Conservation (phyloP, 2,329 filamentous ascomycete genomes). For the Sporothrix globosa region DNA sequence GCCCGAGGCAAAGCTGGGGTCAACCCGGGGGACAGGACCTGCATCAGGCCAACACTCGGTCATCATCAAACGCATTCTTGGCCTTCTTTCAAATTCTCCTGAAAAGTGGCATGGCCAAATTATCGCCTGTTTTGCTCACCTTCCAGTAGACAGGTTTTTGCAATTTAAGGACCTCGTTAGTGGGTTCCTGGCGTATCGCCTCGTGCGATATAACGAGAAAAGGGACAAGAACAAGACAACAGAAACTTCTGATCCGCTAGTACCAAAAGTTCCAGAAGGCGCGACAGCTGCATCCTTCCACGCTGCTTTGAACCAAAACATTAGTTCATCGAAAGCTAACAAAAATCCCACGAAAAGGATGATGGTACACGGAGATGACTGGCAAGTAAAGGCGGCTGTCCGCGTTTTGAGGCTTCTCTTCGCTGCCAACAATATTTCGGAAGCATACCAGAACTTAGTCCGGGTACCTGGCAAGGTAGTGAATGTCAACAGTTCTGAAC, state of each 20-base stretch:
- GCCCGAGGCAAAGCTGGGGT: neutral
- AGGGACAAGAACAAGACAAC: slow-evolving; percentile 59
- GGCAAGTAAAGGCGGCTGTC: slow-evolving; percentile 83
- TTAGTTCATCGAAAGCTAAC: slow-evolving; percentile 52
- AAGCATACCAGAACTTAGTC: slow-evolving; percentile 42
- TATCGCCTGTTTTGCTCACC: slow-evolving; percentile 75
- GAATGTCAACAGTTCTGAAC: slow-evolving; percentile 44
- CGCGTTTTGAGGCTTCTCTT: slow-evolving; percentile 81
- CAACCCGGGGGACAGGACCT: slow-evolving; percentile 46
- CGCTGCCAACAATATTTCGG: slow-evolving; percentile 69
- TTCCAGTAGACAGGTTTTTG: slow-evolving; percentile 68
- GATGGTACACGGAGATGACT: slow-evolving; percentile 76
- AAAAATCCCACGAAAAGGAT: slow-evolving; percentile 57
- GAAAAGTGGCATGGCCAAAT: slow-evolving; percentile 76
- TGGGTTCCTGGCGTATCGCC: slow-evolving; percentile 78
- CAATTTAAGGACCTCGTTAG: slow-evolving; percentile 75
- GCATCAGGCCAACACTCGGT: slow-evolving; percentile 72
- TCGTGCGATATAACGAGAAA: slow-evolving; percentile 71
- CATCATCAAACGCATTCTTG: slow-evolving; percentile 82
- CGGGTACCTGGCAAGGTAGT: slow-evolving; percentile 37
- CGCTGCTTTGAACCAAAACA: slow-evolving; percentile 67
- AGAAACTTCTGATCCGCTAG: slow-evolving; percentile 67
- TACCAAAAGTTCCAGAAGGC: slow-evolving; percentile 72
- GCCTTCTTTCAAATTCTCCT: slow-evolving; percentile 75
- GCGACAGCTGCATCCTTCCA: slow-evolving; percentile 72